phyloP scores from a whole-genome alignment of 1,139 yeast genomes.

The Scheffersomyces quercinus region DNA sequence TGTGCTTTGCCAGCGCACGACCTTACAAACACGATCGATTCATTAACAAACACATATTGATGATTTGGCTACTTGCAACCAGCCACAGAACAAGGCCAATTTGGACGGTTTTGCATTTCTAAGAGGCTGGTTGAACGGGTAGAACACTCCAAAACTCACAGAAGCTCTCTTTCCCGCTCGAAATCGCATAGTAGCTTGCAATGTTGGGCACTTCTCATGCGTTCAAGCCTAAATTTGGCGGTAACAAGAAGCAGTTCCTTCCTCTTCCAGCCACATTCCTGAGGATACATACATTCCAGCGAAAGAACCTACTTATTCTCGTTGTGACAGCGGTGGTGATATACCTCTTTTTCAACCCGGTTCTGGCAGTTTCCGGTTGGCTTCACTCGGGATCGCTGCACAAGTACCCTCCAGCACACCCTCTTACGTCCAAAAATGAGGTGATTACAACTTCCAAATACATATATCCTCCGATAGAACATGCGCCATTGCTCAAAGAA shows the following conservation, averaged over 20 bases:
- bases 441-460: constrained; percentile 50
- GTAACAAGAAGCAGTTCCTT: constrained; percentile 21
- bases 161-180: too few species aligned
- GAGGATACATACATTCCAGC: constrained; percentile 16
- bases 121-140: too few species aligned
- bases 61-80: too few species aligned
- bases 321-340: constrained; percentile 19
- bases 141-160: too few species aligned
- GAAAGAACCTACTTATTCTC: constrained; percentile 17
- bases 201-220: constrained; percentile 5
- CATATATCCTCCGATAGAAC: constrained; percentile 70
- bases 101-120: too few species aligned
- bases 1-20: too few species aligned
- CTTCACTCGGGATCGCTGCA: constrained; percentile 8
- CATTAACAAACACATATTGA: too few species aligned
- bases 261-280: constrained; percentile 39
- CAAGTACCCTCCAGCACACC: constrained; percentile 35
- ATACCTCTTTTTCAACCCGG: constrained; percentile 29
- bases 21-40: too few species aligned
- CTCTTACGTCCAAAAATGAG: constrained; percentile 30
- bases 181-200: not conserved
- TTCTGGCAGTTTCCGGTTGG: constrained; percentile 7
- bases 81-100: too few species aligned
- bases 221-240: constrained; percentile 30
- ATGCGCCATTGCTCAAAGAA: constrained; percentile 59